Evolutionary conservation across 345 rosid genomes (phyloP), one percentile per base, ranked within the genome.

Genomic region (Combretum micranthum): DNA sequence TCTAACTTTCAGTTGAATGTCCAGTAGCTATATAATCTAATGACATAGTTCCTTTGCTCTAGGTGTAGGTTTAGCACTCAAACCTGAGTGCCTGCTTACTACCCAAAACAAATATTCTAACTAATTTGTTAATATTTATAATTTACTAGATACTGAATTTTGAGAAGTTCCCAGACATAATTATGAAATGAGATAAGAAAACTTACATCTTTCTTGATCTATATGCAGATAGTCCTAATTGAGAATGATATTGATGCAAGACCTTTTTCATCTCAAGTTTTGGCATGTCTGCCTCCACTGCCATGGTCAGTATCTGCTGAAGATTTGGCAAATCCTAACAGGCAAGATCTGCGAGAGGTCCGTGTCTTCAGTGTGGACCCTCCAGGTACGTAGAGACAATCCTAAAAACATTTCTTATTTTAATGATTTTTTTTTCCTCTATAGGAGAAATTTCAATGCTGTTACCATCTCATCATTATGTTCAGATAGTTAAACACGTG

Each of bases 211-310:
- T 57, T 55, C 71, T 55, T 68, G 55, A 62, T 58, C 66, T 53
- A 37, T 77, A 68, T 51, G 17, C 74, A 93, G 99, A 82, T 93
- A 67, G 97, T 89, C 47, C 83, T 93, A 76, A 93, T 93, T 64
- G 99, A 93, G 82, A 89, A 89, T 64, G 90, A 93, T 75, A 87
- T 93, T 66, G 85, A 93, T 70, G 79, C 91, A 74, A 80, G 95
- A 56, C 99, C 99, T 56, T 93, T 89, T 73, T 85, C 99, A 68
- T 60, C 88, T 68, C 99, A 87, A 83, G 94, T 93, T 66, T n/a
- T 93, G 69, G 79, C 97, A 32, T 89, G n/a, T 77, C 81, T 93
- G n/a, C 99, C 99, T 15, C 95, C 99, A 55, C 75, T 89, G 65
- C 99, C 97, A 2, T 93, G n/a, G 99, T 87, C 85, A 20, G n/a